phyloP scores from a whole-genome alignment of 192 early-diverging fungal genomes.

The Linnemannia schmuckeri region DNA sequence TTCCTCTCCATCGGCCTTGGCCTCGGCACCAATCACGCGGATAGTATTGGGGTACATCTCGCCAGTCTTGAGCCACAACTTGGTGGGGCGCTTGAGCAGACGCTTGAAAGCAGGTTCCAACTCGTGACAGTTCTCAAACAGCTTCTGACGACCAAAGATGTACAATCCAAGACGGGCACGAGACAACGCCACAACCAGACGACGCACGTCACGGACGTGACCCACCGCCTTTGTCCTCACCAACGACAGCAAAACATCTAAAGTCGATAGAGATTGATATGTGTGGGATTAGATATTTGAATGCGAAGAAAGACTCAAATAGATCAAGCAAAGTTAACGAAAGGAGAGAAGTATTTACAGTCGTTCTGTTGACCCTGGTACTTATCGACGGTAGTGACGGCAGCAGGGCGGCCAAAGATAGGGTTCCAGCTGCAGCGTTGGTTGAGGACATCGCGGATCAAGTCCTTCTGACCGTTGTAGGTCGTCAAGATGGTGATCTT shows the following conservation, averaged over 20 bases:
- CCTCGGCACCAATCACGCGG: conserved; percentile 34
- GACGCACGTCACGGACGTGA: conserved; percentile 93
- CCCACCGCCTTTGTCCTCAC: conserved; percentile 93
- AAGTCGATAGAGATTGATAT: not conserved
- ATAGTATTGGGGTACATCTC: conserved; percentile 64
- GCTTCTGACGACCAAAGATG: conserved; percentile 80
- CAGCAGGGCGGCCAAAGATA: conserved; percentile 82
- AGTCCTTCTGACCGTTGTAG: conserved; percentile 96
- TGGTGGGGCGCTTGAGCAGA: conserved; percentile 75
- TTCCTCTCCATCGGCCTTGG: conserved; percentile 21
- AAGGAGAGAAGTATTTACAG: conserved; percentile 63
- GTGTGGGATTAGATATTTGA: not conserved
- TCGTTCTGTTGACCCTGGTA: conserved; percentile 98
- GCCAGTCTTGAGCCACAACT: conserved; percentile 67
- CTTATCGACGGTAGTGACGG: conserved; percentile 94
- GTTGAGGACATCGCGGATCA: conserved; percentile 92
- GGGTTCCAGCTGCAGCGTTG: conserved; percentile 90
- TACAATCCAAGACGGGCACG: conserved; percentile 95
- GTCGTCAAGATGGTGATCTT: conserved; percentile 95
- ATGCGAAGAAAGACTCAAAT: not conserved
- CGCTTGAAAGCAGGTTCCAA: conserved; percentile 76
- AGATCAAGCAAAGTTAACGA: not conserved
- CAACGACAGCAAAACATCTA: conserved; percentile 90
- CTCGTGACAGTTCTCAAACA: conserved; percentile 90
- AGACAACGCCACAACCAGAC: conserved; percentile 94